Percentiles rank a stretch among this genome's conserved stretches.
phyloP scores from a whole-genome alignment of 2,329 filamentous ascomycete species.

The Phialocephala sp. region DNA sequence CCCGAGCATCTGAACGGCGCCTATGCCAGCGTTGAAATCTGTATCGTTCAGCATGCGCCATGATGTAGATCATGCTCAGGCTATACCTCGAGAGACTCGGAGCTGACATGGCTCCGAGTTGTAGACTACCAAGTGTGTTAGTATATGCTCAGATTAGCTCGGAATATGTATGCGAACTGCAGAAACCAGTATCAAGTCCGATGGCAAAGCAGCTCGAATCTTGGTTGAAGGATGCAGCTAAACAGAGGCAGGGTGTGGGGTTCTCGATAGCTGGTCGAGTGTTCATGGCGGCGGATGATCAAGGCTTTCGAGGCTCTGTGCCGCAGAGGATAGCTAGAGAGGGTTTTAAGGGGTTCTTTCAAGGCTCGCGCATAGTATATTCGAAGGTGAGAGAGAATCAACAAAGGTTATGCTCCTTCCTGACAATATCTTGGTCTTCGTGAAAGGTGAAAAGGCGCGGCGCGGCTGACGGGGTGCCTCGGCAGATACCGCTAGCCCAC shows the following conservation, averaged over 20 bases:
- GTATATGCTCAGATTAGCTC: background rate
- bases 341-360: background rate
- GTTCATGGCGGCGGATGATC: slow-evolving; percentile 67
- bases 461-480: background rate
- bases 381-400: background rate
- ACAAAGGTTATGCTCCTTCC: background rate
- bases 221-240: slow-evolving; percentile 85
- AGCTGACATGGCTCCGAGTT: slow-evolving; percentile 74
- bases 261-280: slow-evolving; percentile 85
- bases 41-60: slow-evolving; percentile 27
- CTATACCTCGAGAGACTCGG: slow-evolving; percentile 63
- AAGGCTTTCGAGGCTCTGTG: background rate
- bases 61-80: background rate
- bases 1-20: slow-evolving; percentile 84
- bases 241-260: slow-evolving; percentile 71
- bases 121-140: slow-evolving; percentile 60
- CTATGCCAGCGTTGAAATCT: slow-evolving; percentile 84
- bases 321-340: background rate
- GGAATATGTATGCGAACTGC: slow-evolving; percentile 60
- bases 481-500: slow-evolving; percentile 9
- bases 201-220: slow-evolving; percentile 86
- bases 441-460: background rate
- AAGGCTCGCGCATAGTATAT: background rate
- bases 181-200: slow-evolving; percentile 84
- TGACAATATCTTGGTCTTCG: background rate